phyloP scores from a whole-genome alignment of 2,329 filamentous ascomycete species.

The Aaosphaeria pasadenensis region DNA sequence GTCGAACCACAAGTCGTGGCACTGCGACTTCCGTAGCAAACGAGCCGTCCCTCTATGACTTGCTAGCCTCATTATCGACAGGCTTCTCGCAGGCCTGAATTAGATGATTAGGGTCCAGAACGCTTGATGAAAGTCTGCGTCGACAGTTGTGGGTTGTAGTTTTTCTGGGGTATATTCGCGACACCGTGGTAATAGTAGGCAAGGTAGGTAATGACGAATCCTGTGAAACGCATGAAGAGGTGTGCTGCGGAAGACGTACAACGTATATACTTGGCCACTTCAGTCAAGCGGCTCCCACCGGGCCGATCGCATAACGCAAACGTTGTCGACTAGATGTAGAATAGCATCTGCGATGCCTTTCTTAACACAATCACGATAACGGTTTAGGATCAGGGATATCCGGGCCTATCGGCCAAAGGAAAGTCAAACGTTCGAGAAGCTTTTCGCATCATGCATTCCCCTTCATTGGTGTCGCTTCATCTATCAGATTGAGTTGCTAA shows the following conservation, averaged over 20 bases:
- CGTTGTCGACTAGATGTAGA: conserved; percentile 7
- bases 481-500: conserved; percentile 12
- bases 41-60: neutral
- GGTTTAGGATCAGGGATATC: conserved; percentile 19
- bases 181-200: conserved; percentile 9
- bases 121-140: neutral
- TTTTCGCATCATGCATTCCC: conserved; percentile 19
- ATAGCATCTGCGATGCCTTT: conserved; percentile 6
- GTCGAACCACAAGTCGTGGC: neutral
- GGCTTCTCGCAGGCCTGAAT: neutral
- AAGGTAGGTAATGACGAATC: conserved; percentile 5
- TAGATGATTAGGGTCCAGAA: neutral
- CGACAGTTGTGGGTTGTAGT: no score
- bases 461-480: conserved; percentile 7
- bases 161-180: no score
- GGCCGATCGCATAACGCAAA: conserved; percentile 16
- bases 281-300: conserved; percentile 18
- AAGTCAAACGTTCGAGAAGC: conserved; percentile 24
- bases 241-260: conserved; percentile 10
- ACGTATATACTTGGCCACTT: conserved; percentile 10
- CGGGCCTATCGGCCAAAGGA: conserved; percentile 22
- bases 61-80: neutral
- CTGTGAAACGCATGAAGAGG: conserved; percentile 8
- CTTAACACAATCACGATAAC: conserved; percentile 18
- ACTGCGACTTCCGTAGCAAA: neutral